Evolutionary conservation across 495 filamentous ascomycete species (phyloP), one percentile per base, ranked within the genome.

Genomic region (Aspergillus campestris): DNA sequence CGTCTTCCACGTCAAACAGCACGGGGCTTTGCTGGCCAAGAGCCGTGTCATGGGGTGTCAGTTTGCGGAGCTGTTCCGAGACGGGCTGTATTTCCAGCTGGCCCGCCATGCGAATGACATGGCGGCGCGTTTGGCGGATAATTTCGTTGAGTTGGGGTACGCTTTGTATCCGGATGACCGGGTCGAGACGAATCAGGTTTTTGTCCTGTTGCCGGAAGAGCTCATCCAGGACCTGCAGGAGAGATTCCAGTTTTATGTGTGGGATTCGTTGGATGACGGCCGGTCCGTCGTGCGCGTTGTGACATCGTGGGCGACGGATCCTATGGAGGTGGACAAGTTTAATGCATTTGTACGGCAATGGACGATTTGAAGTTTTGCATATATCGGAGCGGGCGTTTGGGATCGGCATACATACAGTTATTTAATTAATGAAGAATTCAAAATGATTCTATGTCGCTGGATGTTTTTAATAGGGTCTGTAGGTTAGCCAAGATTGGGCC

Each of bases 1-100:
- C 34, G 58, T 59, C 11, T 66, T 70, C 47, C 61, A 72, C 40
- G 52, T 72, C 47, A 72, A 72, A 40, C 69, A 70, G 38, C 65
- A 66, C 39, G 69, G 69, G 18, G 66, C 66, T 40, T 50, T 72
- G 42, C 53, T 72, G 42, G 69, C 60, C n/a, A 72, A 72, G 49
- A 62, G 63, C 7, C 58, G 69, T 3, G 58, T 66, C 8, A 38
- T 72, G 34, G 69, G 69, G 7, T 58, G 65, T n/a, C 69, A 72
- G 38, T 72, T 72, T 36, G 52, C 55, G 35, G 69, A 72, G 46
- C 50, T 72, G 7, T 72, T 72, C 51, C 59, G 58, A 1, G 51
- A 61, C 11, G 53, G 64, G 28, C 47, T 72, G 0, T 70, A 64
- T 41, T 70, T 70, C 42, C 50, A 61, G 4, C 49, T 72, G 45